A percentile compares a stretch with the other conserved stretches of the same genome.
These are phyloP conservation scores for Hemileia vastatrix DNA, from an alignment of 1,284 basidiomycete genomes.

Conservation along the genomic window DNA sequence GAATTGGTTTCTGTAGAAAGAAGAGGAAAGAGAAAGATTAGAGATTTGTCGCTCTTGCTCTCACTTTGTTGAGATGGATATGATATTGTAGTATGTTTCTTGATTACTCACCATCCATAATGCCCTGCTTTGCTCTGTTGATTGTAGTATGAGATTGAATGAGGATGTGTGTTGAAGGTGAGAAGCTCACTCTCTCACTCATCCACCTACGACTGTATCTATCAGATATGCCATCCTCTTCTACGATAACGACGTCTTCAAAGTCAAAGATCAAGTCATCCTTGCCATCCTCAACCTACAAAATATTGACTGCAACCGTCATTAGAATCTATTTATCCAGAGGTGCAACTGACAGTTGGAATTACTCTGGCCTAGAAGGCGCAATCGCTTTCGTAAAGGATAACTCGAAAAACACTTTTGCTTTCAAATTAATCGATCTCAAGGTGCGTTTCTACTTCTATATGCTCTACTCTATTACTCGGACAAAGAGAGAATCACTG, in stretches of 20 bases:
- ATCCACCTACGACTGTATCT: too few species aligned
- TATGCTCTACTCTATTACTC: not conserved
- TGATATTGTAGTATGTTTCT: not conserved
- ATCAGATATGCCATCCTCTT: conserved; percentile 34
- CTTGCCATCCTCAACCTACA: conserved; percentile 48
- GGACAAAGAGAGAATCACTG: not conserved
- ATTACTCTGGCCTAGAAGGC: conserved; percentile 72
- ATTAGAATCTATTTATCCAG: conserved; percentile 72
- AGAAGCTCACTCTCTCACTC: too few species aligned
- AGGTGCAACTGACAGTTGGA: conserved; percentile 64
- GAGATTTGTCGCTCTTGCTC: too few species aligned
- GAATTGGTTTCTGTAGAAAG: too few species aligned
- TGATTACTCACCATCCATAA: not conserved
- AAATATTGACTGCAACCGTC: conserved; percentile 68
- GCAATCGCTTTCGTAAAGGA: conserved; percentile 64
- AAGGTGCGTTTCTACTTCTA: conserved; percentile 43
- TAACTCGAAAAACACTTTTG: conserved; percentile 53
- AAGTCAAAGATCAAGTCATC: conserved; percentile 41
- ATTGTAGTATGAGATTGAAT: too few species aligned
- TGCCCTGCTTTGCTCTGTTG: not conserved
- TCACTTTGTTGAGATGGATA: not conserved
- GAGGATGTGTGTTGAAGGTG: too few species aligned
- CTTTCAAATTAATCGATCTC: conserved; percentile 70
- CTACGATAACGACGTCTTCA: conserved; percentile 36
- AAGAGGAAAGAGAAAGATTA: too few species aligned